phyloP scores from a whole-genome alignment of 331 rosid species.

The Malus hybrid region DNA sequence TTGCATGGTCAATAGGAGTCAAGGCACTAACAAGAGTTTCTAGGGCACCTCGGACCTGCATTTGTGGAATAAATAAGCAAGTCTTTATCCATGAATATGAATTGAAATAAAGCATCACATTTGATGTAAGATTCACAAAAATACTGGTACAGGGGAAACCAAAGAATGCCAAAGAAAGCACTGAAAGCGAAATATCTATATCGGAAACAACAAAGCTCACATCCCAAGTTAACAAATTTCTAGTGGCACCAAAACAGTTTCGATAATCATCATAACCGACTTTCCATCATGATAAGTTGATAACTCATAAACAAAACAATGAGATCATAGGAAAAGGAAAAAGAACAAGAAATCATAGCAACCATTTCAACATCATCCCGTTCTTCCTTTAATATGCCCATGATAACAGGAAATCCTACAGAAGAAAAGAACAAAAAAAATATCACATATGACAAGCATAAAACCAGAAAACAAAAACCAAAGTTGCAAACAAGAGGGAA shows the following conservation, averaged over 20 bases:
- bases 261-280: not conserved
- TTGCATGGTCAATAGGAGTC: conserved; percentile 70
- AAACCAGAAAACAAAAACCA: not conserved
- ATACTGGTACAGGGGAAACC: not conserved
- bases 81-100: not conserved
- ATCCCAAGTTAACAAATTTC: not conserved
- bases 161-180: not conserved
- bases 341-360: conserved; percentile 14
- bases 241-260: not conserved
- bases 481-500: not conserved
- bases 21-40: conserved; percentile 87
- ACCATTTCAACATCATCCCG: conserved; percentile 96
- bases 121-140: not conserved
- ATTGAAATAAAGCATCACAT: not conserved
- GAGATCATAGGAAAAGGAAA: not conserved
- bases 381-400: conserved; percentile 73
- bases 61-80: conserved; percentile 5
- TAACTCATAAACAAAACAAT: not conserved
- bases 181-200: conserved; percentile 2
- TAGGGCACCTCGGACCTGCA: conserved; percentile 85
- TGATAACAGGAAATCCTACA: conserved; percentile 80
- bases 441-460: not conserved
- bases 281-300: not conserved
- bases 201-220: not conserved
- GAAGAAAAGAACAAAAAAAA: conserved; percentile 8